phyloP scores from a whole-genome alignment of 495 filamentous ascomycete species.

The Cenococcum geophilum region DNA sequence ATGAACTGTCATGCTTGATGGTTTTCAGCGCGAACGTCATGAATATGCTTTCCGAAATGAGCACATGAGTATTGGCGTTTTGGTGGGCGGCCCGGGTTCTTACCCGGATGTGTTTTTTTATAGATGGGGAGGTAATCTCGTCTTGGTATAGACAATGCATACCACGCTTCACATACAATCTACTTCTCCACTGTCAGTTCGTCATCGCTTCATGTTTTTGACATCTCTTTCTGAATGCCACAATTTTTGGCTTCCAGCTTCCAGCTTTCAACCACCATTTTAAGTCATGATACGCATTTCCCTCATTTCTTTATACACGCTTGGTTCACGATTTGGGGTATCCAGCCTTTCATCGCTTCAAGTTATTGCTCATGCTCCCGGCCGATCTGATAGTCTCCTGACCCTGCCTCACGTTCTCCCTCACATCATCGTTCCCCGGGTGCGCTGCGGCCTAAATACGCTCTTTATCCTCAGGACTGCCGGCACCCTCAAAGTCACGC shows the following conservation, averaged over 20 bases:
- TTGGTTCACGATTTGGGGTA: too few species aligned
- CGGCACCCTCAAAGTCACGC: slow-evolving; percentile 46
- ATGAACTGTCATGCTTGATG: too few species aligned
- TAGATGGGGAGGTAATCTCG: background rate
- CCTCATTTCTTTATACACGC: too few species aligned
- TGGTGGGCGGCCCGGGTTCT: too few species aligned
- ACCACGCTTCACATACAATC: background rate
- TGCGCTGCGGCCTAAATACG: slow-evolving; percentile 37
- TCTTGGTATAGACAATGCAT: background rate
- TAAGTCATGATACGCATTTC: too few species aligned
- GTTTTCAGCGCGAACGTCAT: too few species aligned
- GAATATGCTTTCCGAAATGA: too few species aligned
- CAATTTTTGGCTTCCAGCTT: background rate
- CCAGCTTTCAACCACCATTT: too few species aligned
- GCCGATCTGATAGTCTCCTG: background rate
- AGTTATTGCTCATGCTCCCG: background rate
- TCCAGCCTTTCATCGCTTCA: background rate
- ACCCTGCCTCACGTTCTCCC: slow-evolving; percentile 36
- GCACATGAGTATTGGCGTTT: too few species aligned
- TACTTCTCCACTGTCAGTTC: background rate
- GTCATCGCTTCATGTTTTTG: background rate
- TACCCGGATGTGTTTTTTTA: background rate
- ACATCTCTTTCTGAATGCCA: background rate
- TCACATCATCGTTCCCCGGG: slow-evolving; percentile 44
- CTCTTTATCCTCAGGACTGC: slow-evolving; percentile 49